These are phyloP conservation scores for Graphilbum sp. DNA, from an alignment of 2,329 filamentous ascomycete species.

Conservation along the genomic window DNA sequence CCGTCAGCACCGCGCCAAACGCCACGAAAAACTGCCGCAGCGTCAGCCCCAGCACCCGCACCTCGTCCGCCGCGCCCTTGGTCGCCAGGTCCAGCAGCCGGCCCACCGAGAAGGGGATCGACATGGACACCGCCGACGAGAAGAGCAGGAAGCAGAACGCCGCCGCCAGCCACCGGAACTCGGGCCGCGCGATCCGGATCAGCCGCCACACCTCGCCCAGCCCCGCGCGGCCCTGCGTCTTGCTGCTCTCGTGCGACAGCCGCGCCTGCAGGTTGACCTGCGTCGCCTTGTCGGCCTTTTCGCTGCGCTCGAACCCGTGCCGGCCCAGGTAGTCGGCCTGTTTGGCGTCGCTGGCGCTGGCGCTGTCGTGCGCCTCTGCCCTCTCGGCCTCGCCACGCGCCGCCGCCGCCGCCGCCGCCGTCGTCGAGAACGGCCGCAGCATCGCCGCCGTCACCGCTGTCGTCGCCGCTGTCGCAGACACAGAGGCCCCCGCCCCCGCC, in stretches of 20 bases:
- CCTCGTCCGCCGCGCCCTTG: conserved; percentile 47
- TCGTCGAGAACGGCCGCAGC: too few species aligned
- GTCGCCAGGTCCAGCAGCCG: conserved; percentile 89
- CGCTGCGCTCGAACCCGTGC: conserved; percentile 33
- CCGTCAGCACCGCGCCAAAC: conserved; percentile 56
- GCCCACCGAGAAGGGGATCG: conserved; percentile 89
- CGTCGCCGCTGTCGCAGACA: too few species aligned
- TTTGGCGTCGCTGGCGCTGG: conserved; percentile 6
- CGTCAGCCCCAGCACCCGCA: conserved; percentile 66
- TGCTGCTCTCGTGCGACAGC: conserved; percentile 70
- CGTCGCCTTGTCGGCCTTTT: conserved; percentile 72
- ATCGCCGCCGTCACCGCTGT: too few species aligned
- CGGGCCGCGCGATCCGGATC: conserved; percentile 76
- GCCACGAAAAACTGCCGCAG: conserved; percentile 78
- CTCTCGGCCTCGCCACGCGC: conserved; percentile 11
- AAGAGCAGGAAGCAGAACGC: conserved; percentile 78
- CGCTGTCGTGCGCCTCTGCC: neutral
- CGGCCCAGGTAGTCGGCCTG: conserved; percentile 14
- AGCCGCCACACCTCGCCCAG: conserved; percentile 69
- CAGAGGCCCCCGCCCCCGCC: too few species aligned
- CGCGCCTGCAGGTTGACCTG: conserved; percentile 81
- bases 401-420: neutral
- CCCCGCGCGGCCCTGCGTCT: conserved; percentile 38
- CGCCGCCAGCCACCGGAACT: conserved; percentile 57
- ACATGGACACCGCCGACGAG: conserved; percentile 88